phyloP scores from a whole-genome alignment of 768 basidiomycete genomes.

The Lactarius indigo region DNA sequence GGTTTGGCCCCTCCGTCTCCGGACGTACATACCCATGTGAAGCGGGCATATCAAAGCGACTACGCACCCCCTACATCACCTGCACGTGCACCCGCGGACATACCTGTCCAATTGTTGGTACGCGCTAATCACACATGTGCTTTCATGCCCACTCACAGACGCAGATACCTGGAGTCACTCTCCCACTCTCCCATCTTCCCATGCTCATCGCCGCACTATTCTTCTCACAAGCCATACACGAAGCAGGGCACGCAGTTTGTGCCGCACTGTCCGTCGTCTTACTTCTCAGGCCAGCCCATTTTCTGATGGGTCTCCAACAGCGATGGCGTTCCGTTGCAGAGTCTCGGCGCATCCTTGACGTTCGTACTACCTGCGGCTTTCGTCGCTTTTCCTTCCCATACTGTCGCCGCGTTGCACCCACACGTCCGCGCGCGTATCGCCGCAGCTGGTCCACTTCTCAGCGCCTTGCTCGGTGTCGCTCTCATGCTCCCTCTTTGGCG shows the following conservation, averaged over 20 bases:
- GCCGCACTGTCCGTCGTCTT: conserved; percentile 61
- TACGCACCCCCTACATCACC: neutral
- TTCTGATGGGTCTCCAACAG: conserved; percentile 36
- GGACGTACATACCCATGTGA: neutral
- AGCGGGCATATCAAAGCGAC: conserved; percentile 4
- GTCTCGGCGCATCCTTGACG: conserved; percentile 58
- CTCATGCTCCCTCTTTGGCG: conserved; percentile 33
- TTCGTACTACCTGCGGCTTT: conserved; percentile 71
- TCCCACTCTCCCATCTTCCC: conserved; percentile 69
- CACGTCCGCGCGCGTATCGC: conserved; percentile 56
- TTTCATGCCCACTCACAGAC: neutral
- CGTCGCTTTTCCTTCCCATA: conserved; percentile 52
- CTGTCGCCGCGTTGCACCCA: conserved; percentile 38
- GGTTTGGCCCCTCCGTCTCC: neutral
- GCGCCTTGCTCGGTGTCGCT: conserved; percentile 55
- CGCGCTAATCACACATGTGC: neutral
- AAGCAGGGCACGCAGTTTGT: conserved; percentile 73
- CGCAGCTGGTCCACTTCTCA: conserved; percentile 77
- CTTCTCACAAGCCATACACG: conserved; percentile 68
- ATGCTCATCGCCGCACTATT: conserved; percentile 60
- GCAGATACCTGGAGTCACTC: conserved; percentile 81
- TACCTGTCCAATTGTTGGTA: conserved; percentile 23
- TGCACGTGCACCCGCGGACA: neutral
- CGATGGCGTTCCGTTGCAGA: conserved; percentile 58
- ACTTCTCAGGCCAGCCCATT: neutral